Evolutionary conservation across 2,329 filamentous ascomycete genomes (phyloP).

Genomic region (Diaporthe caulivora): DNA sequence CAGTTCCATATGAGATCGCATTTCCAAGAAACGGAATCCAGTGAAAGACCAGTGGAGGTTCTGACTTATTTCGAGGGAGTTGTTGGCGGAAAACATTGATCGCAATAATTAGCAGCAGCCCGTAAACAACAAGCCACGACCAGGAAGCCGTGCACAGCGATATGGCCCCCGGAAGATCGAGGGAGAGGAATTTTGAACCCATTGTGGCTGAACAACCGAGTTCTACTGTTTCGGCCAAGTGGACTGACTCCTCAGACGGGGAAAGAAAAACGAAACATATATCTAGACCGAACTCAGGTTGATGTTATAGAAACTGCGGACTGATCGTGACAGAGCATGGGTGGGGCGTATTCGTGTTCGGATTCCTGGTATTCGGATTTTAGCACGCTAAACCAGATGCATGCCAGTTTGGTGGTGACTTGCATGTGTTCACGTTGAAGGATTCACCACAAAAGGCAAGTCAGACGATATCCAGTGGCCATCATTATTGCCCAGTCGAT

Average conservation of each 20-base stretch:
- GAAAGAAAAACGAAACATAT: neutral
- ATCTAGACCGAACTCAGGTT: neutral
- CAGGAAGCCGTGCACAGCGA: neutral
- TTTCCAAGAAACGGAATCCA: conserved; percentile 20
- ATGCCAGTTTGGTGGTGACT: neutral
- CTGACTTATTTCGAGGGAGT: conserved; percentile 14
- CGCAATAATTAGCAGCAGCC: conserved; percentile 4
- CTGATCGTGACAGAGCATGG: neutral
- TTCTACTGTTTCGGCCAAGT: neutral
- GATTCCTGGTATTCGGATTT: conserved; percentile 18
- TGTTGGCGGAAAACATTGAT: conserved; percentile 25
- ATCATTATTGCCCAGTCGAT: conserved; percentile 4
- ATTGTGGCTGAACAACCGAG: conserved; percentile 2
- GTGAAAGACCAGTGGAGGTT: conserved; percentile 17
- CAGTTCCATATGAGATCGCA: conserved; percentile 12
- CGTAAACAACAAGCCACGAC: conserved; percentile 6
- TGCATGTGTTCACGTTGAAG: conserved; percentile 3
- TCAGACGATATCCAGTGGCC: neutral
- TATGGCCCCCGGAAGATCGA: neutral
- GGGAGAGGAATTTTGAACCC: conserved; percentile 5
- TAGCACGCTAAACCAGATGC: conserved; percentile 5
- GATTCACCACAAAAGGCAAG: conserved; percentile 20
- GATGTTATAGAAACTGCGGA: conserved; percentile 15
- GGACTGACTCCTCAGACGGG: neutral
- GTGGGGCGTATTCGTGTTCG: conserved; percentile 25